These are phyloP conservation scores for Agrocybe chaxingu DNA, from an alignment of 768 basidiomycete genomes.

Conservation along the genomic window DNA sequence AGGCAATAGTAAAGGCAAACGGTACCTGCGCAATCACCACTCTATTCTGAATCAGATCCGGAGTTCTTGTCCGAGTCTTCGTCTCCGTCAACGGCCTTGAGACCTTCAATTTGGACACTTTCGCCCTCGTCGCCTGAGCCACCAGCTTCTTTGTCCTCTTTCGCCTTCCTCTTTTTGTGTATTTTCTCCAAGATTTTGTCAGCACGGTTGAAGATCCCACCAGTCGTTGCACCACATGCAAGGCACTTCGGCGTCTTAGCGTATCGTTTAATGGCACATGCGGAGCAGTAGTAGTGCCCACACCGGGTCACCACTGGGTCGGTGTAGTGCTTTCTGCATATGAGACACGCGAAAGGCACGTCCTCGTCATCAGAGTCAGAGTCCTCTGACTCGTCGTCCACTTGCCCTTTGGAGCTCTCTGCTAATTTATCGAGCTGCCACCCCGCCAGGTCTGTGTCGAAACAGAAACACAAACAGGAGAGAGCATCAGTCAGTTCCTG, in stretches of 20 bases:
- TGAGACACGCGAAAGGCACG: constrained; percentile 96
- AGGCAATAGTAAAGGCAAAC: constrained; percentile 1
- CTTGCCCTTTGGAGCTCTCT: constrained; percentile 65
- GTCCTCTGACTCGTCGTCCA: constrained; percentile 55
- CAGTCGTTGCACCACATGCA: constrained; percentile 90
- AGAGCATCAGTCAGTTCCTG: constrained; percentile 4
- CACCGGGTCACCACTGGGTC: constrained; percentile 96
- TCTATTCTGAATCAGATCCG: constrained; percentile 20
- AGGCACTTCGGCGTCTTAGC: constrained; percentile 93
- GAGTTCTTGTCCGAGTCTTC: constrained; percentile 26
- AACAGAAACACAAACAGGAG: background rate
- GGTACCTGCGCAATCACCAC: constrained; percentile 10
- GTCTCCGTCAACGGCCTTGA: constrained; percentile 32
- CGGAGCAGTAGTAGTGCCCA: constrained; percentile 93
- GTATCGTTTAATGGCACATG: constrained; percentile 94
- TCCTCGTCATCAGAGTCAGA: constrained; percentile 81
- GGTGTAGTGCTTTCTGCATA: constrained; percentile 92
- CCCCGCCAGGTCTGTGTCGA: constrained; percentile 76
- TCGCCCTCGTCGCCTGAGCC: constrained; percentile 33
- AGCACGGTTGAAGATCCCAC: constrained; percentile 94
- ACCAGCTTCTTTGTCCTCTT: constrained; percentile 48
- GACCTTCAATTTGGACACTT: constrained; percentile 60
- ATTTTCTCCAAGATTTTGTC: constrained; percentile 90
- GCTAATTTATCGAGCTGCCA: constrained; percentile 98
- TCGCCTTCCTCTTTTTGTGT: constrained; percentile 66